Conservation (phyloP, 1,139 yeast species). For the Sugiyamaella castrensis region DNA sequence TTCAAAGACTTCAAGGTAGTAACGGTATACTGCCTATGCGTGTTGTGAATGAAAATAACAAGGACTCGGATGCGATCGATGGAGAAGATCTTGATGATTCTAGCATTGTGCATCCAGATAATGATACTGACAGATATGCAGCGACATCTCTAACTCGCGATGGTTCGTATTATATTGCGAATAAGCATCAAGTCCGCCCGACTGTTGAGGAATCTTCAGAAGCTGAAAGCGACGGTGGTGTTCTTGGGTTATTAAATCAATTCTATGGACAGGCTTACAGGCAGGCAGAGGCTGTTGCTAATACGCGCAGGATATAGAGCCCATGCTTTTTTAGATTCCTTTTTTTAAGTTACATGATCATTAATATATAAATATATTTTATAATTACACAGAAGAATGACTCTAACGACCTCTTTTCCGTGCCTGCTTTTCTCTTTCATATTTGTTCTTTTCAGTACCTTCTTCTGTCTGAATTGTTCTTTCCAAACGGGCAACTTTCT, state of each 20-base stretch:
- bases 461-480: conserved; percentile 86
- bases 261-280: conserved; percentile 64
- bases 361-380: conserved; percentile 8
- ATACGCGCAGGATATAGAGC: conserved; percentile 6
- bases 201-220: neutral
- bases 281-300: conserved; percentile 21
- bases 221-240: conserved; percentile 49
- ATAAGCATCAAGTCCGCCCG: neutral
- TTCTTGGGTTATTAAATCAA: conserved; percentile 78
- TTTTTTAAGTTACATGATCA: conserved; percentile 1
- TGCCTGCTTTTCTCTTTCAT: conserved; percentile 77
- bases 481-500: conserved; percentile 82
- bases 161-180: neutral
- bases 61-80: neutral
- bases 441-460: conserved; percentile 90
- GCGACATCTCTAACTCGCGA: neutral
- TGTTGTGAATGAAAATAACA: no score
- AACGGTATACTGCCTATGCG: neutral
- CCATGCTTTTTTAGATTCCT: neutral
- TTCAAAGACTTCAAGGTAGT: conserved; percentile 22
- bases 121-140: neutral
- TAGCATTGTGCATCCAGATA: neutral
- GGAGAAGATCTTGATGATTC: neutral
- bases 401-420: conserved; percentile 48
- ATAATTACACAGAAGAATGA: neutral